Evolutionary conservation across 805 yeast species (phyloP).

Genomic region (Millerozyma miso): DNA sequence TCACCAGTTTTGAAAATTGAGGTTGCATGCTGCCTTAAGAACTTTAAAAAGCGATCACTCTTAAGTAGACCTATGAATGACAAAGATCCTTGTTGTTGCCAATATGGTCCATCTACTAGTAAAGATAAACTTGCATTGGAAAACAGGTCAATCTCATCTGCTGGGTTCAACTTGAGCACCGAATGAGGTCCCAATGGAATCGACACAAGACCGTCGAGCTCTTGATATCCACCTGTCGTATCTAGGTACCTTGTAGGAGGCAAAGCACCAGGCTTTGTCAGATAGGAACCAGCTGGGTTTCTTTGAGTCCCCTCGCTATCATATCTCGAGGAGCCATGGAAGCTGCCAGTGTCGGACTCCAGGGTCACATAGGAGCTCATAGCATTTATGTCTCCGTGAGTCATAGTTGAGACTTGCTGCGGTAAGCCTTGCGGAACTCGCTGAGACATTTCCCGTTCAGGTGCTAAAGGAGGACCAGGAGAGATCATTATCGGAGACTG

Average conservation of each 20-base stretch:
- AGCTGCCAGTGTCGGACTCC: no score
- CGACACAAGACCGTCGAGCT: conserved; percentile 13
- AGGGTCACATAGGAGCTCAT: no score
- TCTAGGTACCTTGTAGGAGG: background rate
- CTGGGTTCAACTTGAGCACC: conserved; percentile 25
- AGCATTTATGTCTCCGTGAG: no score
- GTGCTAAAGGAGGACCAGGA: no score
- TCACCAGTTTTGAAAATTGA: conserved; percentile 31
- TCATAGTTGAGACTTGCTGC: no score
- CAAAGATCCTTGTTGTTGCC: conserved; percentile 39
- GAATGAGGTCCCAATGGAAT: conserved; percentile 36
- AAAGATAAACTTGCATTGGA: conserved; percentile 32
- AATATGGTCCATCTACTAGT: conserved; percentile 31
- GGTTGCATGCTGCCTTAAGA: conserved; percentile 32
- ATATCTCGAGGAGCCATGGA: background rate
- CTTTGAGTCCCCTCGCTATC: background rate
- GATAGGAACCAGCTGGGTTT: background rate
- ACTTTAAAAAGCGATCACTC: conserved; percentile 35
- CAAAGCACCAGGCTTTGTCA: background rate
- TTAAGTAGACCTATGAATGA: conserved; percentile 39
- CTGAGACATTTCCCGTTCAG: no score
- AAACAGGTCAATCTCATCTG: conserved; percentile 31
- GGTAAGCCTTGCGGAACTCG: no score
- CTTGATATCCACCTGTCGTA: background rate
- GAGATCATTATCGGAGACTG: no score